Percentiles rank a stretch among this genome's conserved stretches.
These are phyloP conservation scores for Huntiella bhutanensis DNA, from an alignment of 2,329 filamentous ascomycete genomes.

Conservation along the genomic window DNA sequence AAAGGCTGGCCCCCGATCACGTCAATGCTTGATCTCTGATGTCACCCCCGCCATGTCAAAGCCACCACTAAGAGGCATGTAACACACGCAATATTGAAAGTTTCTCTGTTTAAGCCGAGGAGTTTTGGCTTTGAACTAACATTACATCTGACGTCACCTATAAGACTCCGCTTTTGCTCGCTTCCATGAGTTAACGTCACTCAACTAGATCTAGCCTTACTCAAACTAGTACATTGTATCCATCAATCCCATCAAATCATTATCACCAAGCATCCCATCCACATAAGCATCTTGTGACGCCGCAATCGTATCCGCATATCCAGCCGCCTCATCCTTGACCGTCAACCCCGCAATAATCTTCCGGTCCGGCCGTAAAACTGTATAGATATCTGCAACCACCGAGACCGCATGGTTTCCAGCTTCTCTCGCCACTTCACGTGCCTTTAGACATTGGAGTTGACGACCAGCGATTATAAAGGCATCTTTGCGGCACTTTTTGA, in stretches of 20 bases:
- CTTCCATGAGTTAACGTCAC: too few relatives aligned
- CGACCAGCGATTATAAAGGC: constrained; percentile 26
- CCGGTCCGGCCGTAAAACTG: constrained; percentile 20
- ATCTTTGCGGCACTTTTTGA: constrained; percentile 18
- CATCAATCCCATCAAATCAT: neutral
- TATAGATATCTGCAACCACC: constrained; percentile 19
- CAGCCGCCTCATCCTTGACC: constrained; percentile 16
- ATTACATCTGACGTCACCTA: too few relatives aligned
- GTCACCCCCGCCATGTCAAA: too few relatives aligned
- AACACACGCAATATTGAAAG: neutral
- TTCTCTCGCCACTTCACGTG: constrained; percentile 13
- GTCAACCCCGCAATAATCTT: constrained; percentile 14
- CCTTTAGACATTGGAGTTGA: constrained; percentile 31
- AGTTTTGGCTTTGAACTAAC: too few relatives aligned
- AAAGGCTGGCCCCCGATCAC: too few relatives aligned
- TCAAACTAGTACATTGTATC: neutral
- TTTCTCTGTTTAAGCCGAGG: neutral
- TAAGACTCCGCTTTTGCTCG: too few relatives aligned
- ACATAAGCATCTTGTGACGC: constrained; percentile 4
- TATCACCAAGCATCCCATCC: neutral
- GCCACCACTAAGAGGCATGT: too few relatives aligned
- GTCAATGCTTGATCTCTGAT: too few relatives aligned
- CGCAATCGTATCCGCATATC: constrained; percentile 13
- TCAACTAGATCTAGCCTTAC: too few relatives aligned
- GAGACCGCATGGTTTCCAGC: constrained; percentile 12